These are phyloP conservation scores for Daldinia childiae DNA, from an alignment of 495 filamentous ascomycete genomes.

Conservation along the genomic window DNA sequence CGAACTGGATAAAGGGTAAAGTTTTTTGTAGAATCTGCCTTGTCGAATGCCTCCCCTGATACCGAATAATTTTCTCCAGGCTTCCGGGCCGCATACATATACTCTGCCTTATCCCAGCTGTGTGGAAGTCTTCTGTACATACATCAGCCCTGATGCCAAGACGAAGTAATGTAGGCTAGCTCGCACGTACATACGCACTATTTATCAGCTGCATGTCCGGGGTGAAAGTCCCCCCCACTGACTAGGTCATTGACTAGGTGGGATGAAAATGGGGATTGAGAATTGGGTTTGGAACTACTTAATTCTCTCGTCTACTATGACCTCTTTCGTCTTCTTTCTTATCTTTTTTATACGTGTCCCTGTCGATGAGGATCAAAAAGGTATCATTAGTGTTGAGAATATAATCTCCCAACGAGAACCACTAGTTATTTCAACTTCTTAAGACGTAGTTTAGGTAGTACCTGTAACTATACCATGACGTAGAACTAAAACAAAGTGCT, in stretches of 20 bases:
- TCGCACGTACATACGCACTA: conserved; percentile 1
- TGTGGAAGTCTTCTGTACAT: conserved; percentile 3
- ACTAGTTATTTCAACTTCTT: not conserved
- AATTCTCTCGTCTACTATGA: not conserved
- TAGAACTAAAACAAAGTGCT: conserved; percentile 26
- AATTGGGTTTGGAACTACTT: conserved; percentile 3
- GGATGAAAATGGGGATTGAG: conserved; percentile 8
- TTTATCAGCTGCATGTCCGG: conserved; percentile 33
- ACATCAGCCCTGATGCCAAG: conserved; percentile 32
- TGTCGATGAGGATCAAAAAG: not conserved
- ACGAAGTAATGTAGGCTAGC: conserved; percentile 5
- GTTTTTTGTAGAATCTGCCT: conserved; percentile 32
- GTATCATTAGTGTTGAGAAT: not conserved
- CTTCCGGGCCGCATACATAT: conserved; percentile 6
- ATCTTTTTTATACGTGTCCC: not conserved
- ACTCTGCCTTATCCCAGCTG: conserved; percentile 13
- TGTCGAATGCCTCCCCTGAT: conserved; percentile 9
- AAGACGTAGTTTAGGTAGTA: not conserved
- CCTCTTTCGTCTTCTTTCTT: not conserved
- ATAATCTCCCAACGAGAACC: not conserved
- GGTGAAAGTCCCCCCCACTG: conserved; percentile 9
- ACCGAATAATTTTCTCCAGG: conserved; percentile 8
- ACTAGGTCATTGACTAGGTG: not conserved
- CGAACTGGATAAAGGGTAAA: not conserved
- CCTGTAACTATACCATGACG: conserved; percentile 30